Conservation (phyloP, 805 yeast species). For the Metschnikowia matae region DNA sequence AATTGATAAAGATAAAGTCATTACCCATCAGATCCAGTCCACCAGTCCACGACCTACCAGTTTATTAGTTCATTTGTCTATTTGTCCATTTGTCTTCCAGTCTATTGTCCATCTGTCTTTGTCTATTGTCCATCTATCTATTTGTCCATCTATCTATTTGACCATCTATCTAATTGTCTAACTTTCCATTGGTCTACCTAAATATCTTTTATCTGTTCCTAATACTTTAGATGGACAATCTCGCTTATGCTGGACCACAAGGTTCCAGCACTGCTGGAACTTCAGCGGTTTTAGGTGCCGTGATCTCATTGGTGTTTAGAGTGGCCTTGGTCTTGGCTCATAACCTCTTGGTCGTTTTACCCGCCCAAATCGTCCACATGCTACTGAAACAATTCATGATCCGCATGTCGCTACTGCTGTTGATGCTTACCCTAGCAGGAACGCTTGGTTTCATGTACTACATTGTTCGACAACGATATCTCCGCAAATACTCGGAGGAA, state of each 20-base stretch:
- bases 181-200: too few relatives aligned
- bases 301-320: background rate
- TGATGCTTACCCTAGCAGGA: slow-evolving; percentile 31
- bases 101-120: too few relatives aligned
- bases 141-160: too few relatives aligned
- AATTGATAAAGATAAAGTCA: too few relatives aligned
- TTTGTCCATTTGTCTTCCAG: too few relatives aligned
- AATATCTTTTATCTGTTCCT: too few relatives aligned
- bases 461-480: slow-evolving; percentile 56
- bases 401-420: slow-evolving; percentile 47
- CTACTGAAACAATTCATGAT: slow-evolving; percentile 45
- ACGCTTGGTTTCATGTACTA: slow-evolving; percentile 38
- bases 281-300: background rate
- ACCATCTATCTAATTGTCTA: too few relatives aligned
- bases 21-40: too few relatives aligned
- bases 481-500: slow-evolving; percentile 54
- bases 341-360: slow-evolving; percentile 10
- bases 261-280: background rate
- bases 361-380: slow-evolving; percentile 21
- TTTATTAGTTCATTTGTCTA: too few relatives aligned
- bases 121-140: too few relatives aligned
- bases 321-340: slow-evolving; percentile 10
- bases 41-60: too few relatives aligned
- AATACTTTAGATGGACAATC: slow-evolving; percentile 19
- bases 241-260: slow-evolving; percentile 14